Evolutionary conservation across 2,329 filamentous ascomycete species (phyloP).

Genomic region (Penicillium sp.): DNA sequence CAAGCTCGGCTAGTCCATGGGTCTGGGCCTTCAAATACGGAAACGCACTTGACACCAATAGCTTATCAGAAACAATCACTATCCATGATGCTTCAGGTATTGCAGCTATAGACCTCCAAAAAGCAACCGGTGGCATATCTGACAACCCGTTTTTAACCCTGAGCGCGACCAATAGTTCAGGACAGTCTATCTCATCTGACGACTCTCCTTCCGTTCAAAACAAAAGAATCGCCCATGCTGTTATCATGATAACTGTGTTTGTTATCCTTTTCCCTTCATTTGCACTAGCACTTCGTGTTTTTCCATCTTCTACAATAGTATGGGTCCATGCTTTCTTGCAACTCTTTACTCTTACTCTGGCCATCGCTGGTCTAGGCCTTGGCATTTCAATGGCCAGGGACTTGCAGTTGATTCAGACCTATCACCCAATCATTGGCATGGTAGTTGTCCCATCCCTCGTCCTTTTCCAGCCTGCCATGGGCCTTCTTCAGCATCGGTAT

Average conservation of each 20-base stretch:
- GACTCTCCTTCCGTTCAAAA: neutral
- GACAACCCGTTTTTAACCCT: slow-evolving; percentile 15
- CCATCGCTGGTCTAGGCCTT: slow-evolving; percentile 50
- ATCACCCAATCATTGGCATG: slow-evolving; percentile 55
- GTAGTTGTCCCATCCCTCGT: slow-evolving; percentile 52
- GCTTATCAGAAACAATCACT: slow-evolving; percentile 15
- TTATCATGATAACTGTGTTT: slow-evolving; percentile 42
- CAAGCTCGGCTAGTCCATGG: slow-evolving; percentile 25
- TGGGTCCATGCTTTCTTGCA: slow-evolving; percentile 49
- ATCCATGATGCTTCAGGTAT: slow-evolving; percentile 26
- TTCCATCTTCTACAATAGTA: slow-evolving; percentile 43
- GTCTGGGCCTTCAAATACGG: slow-evolving; percentile 31
- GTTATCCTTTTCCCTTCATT: slow-evolving; percentile 40
- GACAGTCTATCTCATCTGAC: neutral
- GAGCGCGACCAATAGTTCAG: slow-evolving; percentile 3
- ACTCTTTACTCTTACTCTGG: slow-evolving; percentile 47
- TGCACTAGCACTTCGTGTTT: slow-evolving; percentile 33
- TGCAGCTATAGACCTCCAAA: slow-evolving; percentile 19
- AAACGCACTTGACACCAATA: slow-evolving; percentile 19
- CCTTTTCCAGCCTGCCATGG: slow-evolving; percentile 55
- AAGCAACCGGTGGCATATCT: slow-evolving; percentile 22
- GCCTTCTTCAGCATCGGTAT: slow-evolving; percentile 51
- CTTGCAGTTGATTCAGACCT: slow-evolving; percentile 34
- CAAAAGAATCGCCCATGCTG: slow-evolving; percentile 22
- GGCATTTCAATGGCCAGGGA: slow-evolving; percentile 50